A percentile compares a stretch with the other conserved stretches of the same genome.
Evolutionary conservation across 2,329 filamentous ascomycete species (phyloP).

Genomic region (Trichoderma asperellum): DNA sequence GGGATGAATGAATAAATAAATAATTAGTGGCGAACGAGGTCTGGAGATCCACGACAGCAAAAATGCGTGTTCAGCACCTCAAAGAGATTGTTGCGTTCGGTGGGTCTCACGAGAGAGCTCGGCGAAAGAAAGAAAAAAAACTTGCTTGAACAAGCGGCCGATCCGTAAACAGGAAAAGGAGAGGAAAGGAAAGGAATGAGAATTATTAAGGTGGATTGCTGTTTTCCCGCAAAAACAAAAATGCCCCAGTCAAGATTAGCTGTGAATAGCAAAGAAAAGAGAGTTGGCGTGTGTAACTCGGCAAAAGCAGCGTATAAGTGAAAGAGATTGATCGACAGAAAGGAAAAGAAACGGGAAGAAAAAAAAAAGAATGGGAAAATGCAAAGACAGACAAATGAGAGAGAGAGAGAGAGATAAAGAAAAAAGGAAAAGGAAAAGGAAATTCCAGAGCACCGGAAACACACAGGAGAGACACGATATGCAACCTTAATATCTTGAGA

Average conservation of each 20-base stretch:
- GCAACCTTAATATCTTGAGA: conserved; percentile 25
- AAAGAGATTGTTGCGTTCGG: conserved; percentile 7
- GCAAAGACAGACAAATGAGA: conserved; percentile 30
- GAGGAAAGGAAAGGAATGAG: background rate
- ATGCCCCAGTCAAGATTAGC: background rate
- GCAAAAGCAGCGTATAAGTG: conserved; percentile 8
- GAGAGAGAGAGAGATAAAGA: conserved; percentile 28
- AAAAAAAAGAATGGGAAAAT: conserved; percentile 29
- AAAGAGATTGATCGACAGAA: conserved; percentile 30
- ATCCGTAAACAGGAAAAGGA: background rate
- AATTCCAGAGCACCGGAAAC: conserved; percentile 28
- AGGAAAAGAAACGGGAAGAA: conserved; percentile 22
- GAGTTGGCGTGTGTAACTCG: conserved; percentile 14
- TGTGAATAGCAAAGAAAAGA: conserved; percentile 8
- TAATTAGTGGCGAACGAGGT: conserved; percentile 10
- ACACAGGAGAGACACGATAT: conserved; percentile 30
- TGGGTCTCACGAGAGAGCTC: background rate
- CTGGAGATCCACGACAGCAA: background rate
- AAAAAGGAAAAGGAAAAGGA: conserved; percentile 21
- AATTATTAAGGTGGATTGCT: background rate
- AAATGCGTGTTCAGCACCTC: conserved; percentile 17
- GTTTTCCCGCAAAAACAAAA: background rate
- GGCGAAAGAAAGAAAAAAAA: background rate
- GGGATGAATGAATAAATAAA: background rate
- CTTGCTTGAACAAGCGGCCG: background rate